phyloP scores from a whole-genome alignment of 805 yeast genomes.

The Lipomyces oligophaga region DNA sequence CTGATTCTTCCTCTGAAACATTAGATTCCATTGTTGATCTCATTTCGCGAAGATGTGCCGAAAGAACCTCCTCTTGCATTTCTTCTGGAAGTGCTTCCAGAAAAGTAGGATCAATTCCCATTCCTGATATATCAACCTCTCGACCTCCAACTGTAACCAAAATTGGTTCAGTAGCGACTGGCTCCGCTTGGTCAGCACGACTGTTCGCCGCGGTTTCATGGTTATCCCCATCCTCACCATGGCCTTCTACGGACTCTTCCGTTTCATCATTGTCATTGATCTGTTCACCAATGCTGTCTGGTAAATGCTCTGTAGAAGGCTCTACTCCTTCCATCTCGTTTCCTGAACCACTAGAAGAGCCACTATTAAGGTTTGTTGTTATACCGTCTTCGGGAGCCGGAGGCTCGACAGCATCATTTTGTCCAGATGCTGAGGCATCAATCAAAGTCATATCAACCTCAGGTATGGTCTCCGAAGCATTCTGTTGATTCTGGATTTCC shows the following conservation, averaged over 20 bases:
- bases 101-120: conserved; percentile 90
- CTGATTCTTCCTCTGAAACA: conserved; percentile 44
- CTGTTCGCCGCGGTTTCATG: conserved; percentile 18
- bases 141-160: conserved; percentile 71
- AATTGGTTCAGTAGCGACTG: conserved; percentile 47
- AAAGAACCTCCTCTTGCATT: conserved; percentile 86
- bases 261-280: background rate
- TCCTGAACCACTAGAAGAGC: conserved; percentile 9
- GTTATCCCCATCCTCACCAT: conserved; percentile 17
- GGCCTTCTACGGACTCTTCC: background rate
- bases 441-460: conserved; percentile 4
- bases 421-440: conserved; percentile 29
- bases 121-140: conserved; percentile 79
- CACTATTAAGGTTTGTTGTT: background rate
- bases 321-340: conserved; percentile 16
- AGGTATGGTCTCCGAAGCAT: background rate
- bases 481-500: conserved; percentile 33
- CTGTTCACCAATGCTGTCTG: too few species aligned
- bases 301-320: background rate
- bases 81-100: conserved; percentile 87
- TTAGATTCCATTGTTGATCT: conserved; percentile 48
- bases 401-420: conserved; percentile 28
- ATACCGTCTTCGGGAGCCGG: conserved; percentile 4
- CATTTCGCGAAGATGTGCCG: conserved; percentile 76
- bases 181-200: conserved; percentile 27